Base-by-base conservation (phyloP, 352 stramenopile genomes). In the Plasmopara muralis region DNA sequence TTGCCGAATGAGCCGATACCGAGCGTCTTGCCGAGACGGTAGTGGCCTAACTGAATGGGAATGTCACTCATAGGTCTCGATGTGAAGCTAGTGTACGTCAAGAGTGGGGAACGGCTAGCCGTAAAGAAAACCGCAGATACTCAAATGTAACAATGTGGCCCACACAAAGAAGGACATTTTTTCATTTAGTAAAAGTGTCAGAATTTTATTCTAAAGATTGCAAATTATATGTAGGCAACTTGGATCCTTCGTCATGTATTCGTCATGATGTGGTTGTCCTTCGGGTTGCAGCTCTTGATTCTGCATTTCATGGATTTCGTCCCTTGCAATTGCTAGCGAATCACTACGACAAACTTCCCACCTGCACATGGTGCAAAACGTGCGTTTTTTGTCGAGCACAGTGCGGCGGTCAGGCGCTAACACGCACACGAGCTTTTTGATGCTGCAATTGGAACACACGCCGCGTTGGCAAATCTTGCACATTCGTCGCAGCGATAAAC, bases 1-100 rank as follows among this genome's bases (percentile, higher is more conserved):
- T 99, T 98, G 53, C 97, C 97, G 70, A 99, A 99, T 33, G 97
- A 98, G 43, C 97, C 97, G 56, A 99, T 99, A 30, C 97, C 97
- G 50, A 99, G 80, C 67, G 98, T 99, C 70, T 99, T 99, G 53
- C 94, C 94, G 38, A 99, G 77, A 18, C 95, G 86, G 83, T 99
- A 99, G 57, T 97, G 87, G 38, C 95, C 97, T 33, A 99, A 87
- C 58, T 98, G 84, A 39, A 99, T 87, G 29, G 93, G 93, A 50
- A 90, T 73, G 64, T 96, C 76, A 65, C 69, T 87, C 78, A 89
- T 92, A 50, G n/a, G 30, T 48, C 42, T 35, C 31, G 31, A 35
- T 2, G 31, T 12, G 10, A 8, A 35, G 31, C 20, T 25, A 25
- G 20, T 25, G 20, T 25, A 25, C 20, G 20, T 1, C 20, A 25